Conservation (phyloP, 441 rosid genomes). For the Macaranga tanarius region DNA sequence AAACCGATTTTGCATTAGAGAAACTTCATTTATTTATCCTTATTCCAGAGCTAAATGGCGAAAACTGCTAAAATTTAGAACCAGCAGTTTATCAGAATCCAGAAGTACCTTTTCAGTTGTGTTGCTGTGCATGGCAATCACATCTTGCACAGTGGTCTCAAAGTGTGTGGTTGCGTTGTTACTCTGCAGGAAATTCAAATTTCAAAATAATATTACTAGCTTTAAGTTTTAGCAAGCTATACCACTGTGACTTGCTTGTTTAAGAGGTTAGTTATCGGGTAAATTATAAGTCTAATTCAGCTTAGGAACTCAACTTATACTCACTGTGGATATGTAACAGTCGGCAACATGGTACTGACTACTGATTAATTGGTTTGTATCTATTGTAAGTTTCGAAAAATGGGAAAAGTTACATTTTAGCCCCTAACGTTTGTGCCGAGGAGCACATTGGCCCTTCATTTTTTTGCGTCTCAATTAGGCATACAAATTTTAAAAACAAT, state of each 20-base stretch:
- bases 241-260: background rate
- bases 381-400: background rate
- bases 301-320: background rate
- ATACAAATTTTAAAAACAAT: too few relatives aligned
- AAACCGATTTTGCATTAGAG: background rate
- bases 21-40: background rate
- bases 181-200: constrained; percentile 3
- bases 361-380: background rate
- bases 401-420: too few relatives aligned
- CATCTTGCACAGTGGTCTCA: constrained; percentile 12
- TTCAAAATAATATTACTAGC: background rate
- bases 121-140: constrained; percentile 7
- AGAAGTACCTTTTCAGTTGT: constrained; percentile 7
- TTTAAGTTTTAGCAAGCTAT: background rate
- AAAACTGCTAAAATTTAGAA: background rate
- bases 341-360: background rate
- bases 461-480: too few relatives aligned
- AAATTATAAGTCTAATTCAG: background rate
- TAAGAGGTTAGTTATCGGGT: background rate
- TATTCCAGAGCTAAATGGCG: background rate
- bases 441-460: too few relatives aligned
- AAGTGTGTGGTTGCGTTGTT: background rate
- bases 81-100: background rate
- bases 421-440: too few relatives aligned
- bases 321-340: constrained; percentile 3